Evolutionary conservation across 2,329 filamentous ascomycete species (phyloP).

Genomic region (Zalaria obscura): DNA sequence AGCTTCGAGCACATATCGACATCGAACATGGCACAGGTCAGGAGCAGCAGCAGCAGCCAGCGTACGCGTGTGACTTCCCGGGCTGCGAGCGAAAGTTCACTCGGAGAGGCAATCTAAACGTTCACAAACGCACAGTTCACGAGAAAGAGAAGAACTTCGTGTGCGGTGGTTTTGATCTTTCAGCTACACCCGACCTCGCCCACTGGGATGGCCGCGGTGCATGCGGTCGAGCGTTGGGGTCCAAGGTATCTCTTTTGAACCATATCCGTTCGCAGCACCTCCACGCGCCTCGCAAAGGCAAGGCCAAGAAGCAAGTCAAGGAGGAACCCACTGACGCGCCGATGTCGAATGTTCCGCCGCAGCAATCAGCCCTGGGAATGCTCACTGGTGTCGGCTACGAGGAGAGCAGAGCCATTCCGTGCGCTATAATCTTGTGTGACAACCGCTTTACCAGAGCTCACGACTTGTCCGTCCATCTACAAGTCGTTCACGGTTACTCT

Average conservation of each 20-base stretch:
- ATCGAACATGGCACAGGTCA: conserved; percentile 43
- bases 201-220: conserved; percentile 53
- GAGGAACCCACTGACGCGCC: conserved; percentile 15
- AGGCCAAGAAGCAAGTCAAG: conserved; percentile 25
- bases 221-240: conserved; percentile 62
- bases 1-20: conserved; percentile 65
- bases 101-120: conserved; percentile 66
- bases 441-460: conserved; percentile 42
- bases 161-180: conserved; percentile 59
- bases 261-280: conserved; percentile 76
- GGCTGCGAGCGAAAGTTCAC: conserved; percentile 69
- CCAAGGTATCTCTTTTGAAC: conserved; percentile 66
- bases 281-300: conserved; percentile 30
- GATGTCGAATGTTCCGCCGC: conserved; percentile 2
- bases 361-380: conserved; percentile 12
- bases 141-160: conserved; percentile 58
- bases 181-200: conserved; percentile 38
- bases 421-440: conserved; percentile 35
- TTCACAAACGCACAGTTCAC: conserved; percentile 66
- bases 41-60: conserved; percentile 12
- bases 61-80: conserved; percentile 49
- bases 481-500: conserved; percentile 24
- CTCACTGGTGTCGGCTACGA: conserved; percentile 45
- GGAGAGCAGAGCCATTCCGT: conserved; percentile 34
- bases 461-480: conserved; percentile 43